Base-by-base conservation (phyloP, 164 flowering plant species). In the Annona cherimola region DNA sequence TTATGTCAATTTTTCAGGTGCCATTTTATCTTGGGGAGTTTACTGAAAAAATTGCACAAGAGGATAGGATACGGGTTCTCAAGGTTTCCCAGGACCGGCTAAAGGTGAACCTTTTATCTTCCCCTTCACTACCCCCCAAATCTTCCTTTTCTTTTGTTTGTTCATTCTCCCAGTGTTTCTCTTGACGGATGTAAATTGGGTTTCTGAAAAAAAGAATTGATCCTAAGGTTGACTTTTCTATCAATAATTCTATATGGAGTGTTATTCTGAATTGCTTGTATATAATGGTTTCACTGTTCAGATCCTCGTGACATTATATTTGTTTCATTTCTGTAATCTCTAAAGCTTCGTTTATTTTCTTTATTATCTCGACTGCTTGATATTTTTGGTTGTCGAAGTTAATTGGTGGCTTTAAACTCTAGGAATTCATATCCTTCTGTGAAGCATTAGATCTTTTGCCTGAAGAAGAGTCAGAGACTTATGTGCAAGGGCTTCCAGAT, bases 361-460 rank as follows among this genome's bases (percentile, higher is more conserved):
- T 54, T 57, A 20, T 26, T 62, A 14, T 62, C 35, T 18, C 35
- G 71, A 57, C 42, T 46, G 42, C 59, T 6, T 44, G 42, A 35
- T 71, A 46, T 63, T 63, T 45, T 5, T 40, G 45, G 45, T 43
- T 19, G 35, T 46, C 55, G 14, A 11, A 50, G 19, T 68, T 75
- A 59, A 16, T 70, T 67, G 45, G 19, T 75, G 45, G 42, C 40
- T 71, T 50, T 11, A 57, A 73, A 5, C 74, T 76, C 8, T 74
- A 96, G 99, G 97, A 92, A 73, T 93, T 93, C 78, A 73, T 93
- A 54, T 83, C 97, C 45, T 88, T 88, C 75, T 93, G 99, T 82
- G 99, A 96, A 80, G 80, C 85, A n/a, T 84, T 96, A 94, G 99
- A 93, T 75, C 96, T 96, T 81, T 83, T 96, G 69, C 98, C 96